Evolutionary conservation across 805 yeast genomes (phyloP).

Genomic region (Cyberlindnera subsufficiens): DNA sequence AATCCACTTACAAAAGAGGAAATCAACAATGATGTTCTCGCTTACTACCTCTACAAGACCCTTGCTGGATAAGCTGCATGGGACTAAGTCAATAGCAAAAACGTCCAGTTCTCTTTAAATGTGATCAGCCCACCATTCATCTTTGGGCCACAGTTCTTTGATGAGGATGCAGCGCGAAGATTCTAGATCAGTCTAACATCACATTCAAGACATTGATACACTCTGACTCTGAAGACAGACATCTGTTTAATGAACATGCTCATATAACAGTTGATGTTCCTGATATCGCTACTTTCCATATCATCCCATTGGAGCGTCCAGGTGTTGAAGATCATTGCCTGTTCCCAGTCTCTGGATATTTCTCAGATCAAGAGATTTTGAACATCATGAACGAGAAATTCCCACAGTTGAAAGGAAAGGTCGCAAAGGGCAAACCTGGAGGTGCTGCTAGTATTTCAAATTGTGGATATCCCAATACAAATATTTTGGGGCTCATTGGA

Average conservation of each 20-base stretch:
- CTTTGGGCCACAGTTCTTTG: constrained; percentile 53
- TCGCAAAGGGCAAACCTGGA: constrained; percentile 34
- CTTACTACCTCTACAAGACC: constrained; percentile 55
- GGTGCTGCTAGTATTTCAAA: background rate
- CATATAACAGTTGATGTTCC: constrained; percentile 40
- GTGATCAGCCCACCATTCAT: constrained; percentile 52
- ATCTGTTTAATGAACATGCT: constrained; percentile 1
- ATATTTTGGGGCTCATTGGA: constrained; percentile 26
- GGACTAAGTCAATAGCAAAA: constrained; percentile 35
- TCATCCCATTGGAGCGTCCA: constrained; percentile 34
- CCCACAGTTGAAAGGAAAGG: constrained; percentile 35
- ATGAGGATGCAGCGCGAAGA: constrained; percentile 32
- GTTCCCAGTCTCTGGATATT: constrained; percentile 7
- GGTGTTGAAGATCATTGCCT: constrained; percentile 25
- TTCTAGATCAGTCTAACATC: constrained; percentile 34
- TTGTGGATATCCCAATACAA: constrained; percentile 6
- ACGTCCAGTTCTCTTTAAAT: constrained; percentile 35
- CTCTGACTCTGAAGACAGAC: constrained; percentile 15
- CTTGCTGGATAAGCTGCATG: constrained; percentile 59
- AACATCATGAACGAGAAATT: constrained; percentile 27
- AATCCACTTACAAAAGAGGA: constrained; percentile 47
- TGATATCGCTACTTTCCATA: constrained; percentile 51
- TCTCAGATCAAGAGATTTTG: constrained; percentile 15
- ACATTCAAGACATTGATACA: constrained; percentile 25
- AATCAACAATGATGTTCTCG: constrained; percentile 31